Conservation (phyloP, 108 stramenopile species). For the Skeletonema menzelii region DNA sequence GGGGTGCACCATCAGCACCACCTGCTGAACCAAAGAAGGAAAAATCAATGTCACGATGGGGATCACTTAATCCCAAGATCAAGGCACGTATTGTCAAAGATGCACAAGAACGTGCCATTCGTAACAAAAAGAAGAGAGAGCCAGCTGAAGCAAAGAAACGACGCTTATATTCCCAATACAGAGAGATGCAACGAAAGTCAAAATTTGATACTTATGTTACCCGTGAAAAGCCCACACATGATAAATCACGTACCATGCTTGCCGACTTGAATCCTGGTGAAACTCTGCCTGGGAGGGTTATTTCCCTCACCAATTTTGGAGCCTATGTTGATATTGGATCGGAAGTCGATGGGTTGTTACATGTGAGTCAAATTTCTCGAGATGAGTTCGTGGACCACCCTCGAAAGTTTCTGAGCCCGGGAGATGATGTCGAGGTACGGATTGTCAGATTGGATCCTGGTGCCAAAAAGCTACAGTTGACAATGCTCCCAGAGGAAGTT, state of each 20-base stretch:
- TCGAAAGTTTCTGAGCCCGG: constrained; percentile 64
- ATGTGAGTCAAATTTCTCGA: constrained; percentile 77
- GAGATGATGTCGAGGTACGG: constrained; percentile 71
- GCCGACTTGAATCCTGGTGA: constrained; percentile 52
- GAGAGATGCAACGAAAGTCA: constrained; percentile 57
- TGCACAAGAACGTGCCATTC: constrained; percentile 72
- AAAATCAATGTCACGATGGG: constrained; percentile 52
- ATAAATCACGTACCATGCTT: constrained; percentile 51
- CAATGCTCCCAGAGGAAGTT: constrained; percentile 68
- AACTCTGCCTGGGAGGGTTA: constrained; percentile 66
- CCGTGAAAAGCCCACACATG: constrained; percentile 50
- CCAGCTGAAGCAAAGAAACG: constrained; percentile 63
- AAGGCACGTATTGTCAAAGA: constrained; percentile 64
- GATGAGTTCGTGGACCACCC: constrained; percentile 84
- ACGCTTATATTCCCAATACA: constrained; percentile 49
- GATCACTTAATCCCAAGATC: constrained; percentile 65
- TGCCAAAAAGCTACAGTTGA: constrained; percentile 77
- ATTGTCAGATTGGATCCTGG: constrained; percentile 60
- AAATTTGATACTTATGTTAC: constrained; percentile 55
- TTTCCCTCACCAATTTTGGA: constrained; percentile 85
- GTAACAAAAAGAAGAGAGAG: constrained; percentile 79
- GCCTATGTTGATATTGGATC: constrained; percentile 91
- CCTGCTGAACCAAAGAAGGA: constrained; percentile 6
- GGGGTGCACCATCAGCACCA: not conserved
- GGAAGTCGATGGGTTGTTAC: constrained; percentile 87